Evolutionary conservation across 345 rosid species (phyloP).

Genomic region (Rhodamnia argentea): DNA sequence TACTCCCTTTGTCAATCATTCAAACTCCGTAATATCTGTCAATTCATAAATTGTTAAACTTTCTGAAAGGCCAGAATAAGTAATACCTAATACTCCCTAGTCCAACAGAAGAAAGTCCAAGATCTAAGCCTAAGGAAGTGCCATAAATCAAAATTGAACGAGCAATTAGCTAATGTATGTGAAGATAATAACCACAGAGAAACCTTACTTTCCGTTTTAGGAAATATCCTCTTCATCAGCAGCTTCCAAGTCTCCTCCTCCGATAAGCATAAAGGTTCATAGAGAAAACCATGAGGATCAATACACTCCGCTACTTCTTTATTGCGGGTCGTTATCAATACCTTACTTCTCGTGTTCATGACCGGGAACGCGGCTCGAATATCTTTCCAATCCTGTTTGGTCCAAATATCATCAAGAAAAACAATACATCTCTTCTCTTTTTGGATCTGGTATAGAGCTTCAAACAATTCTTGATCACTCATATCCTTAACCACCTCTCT

Average conservation of each 20-base stretch:
- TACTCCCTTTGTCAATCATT: too few relatives aligned
- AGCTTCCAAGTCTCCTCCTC: slow-evolving; percentile 27
- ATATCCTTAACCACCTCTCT: slow-evolving; percentile 16
- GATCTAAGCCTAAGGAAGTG: too few relatives aligned
- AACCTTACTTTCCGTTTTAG: slow-evolving; percentile 13
- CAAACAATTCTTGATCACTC: slow-evolving; percentile 20
- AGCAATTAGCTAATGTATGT: not conserved
- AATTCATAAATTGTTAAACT: too few relatives aligned
- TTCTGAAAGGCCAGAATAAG: too few relatives aligned
- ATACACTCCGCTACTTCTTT: slow-evolving; percentile 12
- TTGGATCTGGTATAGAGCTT: slow-evolving; percentile 1
- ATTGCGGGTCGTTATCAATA: slow-evolving; percentile 34
- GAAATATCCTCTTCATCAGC: slow-evolving; percentile 25
- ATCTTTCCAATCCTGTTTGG: slow-evolving; percentile 15
- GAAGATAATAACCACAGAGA: not conserved
- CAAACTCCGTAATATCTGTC: too few relatives aligned
- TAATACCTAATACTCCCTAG: too few relatives aligned
- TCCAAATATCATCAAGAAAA: slow-evolving; percentile 39
- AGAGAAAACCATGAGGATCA: slow-evolving; percentile 6
- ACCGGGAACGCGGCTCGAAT: slow-evolving; percentile 16
- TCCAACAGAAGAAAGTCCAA: too few relatives aligned
- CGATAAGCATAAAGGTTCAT: slow-evolving; percentile 6
- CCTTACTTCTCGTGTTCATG: slow-evolving; percentile 8
- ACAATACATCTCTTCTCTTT: slow-evolving; percentile 19
- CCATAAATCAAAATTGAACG: not conserved